Evolutionary conservation across 768 basidiomycete species (phyloP).

Genomic region (Lactarius hatsudake): DNA sequence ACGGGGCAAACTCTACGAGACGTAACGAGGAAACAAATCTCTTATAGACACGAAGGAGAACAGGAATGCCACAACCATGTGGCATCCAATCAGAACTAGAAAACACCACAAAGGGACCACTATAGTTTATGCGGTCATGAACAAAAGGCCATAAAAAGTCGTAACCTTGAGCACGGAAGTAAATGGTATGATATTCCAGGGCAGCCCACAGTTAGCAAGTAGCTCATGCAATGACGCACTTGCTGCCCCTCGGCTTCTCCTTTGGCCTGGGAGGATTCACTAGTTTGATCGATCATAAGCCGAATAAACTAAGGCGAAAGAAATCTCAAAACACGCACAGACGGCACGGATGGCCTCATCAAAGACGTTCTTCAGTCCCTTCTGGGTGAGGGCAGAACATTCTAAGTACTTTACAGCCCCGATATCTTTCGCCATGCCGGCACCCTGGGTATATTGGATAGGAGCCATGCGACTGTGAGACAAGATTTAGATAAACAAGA

Average conservation of each 20-base stretch:
- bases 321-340: slow-evolving; percentile 51
- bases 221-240: slow-evolving; percentile 62
- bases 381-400: slow-evolving; percentile 95
- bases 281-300: slow-evolving; percentile 32
- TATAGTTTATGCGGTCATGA: slow-evolving; percentile 29
- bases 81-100: slow-evolving; percentile 13
- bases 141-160: slow-evolving; percentile 47
- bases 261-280: slow-evolving; percentile 72
- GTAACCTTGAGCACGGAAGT: slow-evolving; percentile 65
- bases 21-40: slow-evolving; percentile 17
- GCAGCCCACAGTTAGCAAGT: slow-evolving; percentile 25
- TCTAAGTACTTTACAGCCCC: slow-evolving; percentile 95
- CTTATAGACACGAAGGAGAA: slow-evolving; percentile 24
- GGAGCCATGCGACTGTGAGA: slow-evolving; percentile 84
- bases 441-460: slow-evolving; percentile 88
- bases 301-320: neutral
- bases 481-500: neutral
- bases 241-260: slow-evolving; percentile 49
- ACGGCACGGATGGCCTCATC: slow-evolving; percentile 98
- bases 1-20: slow-evolving; percentile 7
- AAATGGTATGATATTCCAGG: slow-evolving; percentile 58
- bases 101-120: slow-evolving; percentile 19
- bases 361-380: slow-evolving; percentile 98
- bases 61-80: slow-evolving; percentile 12
- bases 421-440: slow-evolving; percentile 89